Percentiles rank a stretch among this genome's conserved stretches.
Evolutionary conservation across 2,329 filamentous ascomycete genomes (phyloP).

Genomic region (Paecilomyces niveus): DNA sequence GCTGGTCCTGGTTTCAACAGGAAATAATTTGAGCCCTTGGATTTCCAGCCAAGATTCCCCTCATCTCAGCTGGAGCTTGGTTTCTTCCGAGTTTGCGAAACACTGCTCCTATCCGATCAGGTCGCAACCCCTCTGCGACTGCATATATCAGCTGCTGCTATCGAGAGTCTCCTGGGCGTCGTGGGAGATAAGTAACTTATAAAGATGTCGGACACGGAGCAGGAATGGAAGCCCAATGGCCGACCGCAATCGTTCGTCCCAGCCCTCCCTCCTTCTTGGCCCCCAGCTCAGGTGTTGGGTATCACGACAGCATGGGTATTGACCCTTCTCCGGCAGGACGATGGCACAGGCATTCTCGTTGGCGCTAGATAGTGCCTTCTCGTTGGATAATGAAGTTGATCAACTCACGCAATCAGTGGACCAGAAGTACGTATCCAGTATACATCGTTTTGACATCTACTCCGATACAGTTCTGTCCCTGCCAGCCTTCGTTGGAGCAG

Average conservation of each 20-base stretch:
- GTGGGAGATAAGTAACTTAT: neutral
- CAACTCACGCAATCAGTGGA: constrained; percentile 68
- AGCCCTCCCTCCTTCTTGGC: constrained; percentile 7
- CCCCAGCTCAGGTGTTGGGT: neutral
- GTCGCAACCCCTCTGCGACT: neutral
- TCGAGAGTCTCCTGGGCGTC: neutral
- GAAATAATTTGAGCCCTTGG: neutral
- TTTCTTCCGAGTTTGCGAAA: neutral
- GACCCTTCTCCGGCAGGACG: constrained; percentile 51
- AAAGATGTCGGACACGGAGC: constrained; percentile 56
- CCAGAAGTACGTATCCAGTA: constrained; percentile 59
- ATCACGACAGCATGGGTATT: constrained; percentile 10
- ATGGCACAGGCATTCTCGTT: constrained; percentile 81
- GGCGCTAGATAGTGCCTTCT: constrained; percentile 82
- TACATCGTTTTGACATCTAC: constrained; percentile 7
- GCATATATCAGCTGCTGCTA: neutral
- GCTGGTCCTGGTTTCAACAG: constrained; percentile 22
- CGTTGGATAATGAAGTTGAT: constrained; percentile 70
- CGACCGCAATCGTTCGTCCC: constrained; percentile 77
- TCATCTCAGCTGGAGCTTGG: neutral
- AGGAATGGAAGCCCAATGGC: constrained; percentile 72
- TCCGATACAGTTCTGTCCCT: neutral
- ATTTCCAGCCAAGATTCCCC: neutral
- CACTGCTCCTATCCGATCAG: neutral
- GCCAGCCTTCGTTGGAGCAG: neutral